Evolutionary conservation across 768 basidiomycete genomes (phyloP).

Genomic region (Auricularia sp.): DNA sequence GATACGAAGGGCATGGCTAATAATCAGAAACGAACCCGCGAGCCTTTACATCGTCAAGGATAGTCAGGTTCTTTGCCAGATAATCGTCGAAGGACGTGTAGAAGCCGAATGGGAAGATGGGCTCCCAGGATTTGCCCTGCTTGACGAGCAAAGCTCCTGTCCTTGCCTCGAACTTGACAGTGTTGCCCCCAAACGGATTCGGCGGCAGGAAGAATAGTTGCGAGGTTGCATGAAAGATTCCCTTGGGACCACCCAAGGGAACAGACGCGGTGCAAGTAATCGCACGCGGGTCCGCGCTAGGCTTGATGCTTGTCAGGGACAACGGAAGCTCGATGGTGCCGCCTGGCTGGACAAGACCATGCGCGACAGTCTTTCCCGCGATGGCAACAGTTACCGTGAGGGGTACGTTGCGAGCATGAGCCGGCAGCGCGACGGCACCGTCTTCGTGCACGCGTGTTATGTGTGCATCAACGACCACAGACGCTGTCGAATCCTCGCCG

Average conservation of each 20-base stretch:
- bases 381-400: neutral
- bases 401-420: neutral
- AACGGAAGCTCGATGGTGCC: neutral
- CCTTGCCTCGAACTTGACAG: slow-evolving; percentile 19
- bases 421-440: neutral
- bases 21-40: slow-evolving; percentile 37
- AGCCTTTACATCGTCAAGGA: slow-evolving; percentile 46
- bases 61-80: slow-evolving; percentile 40
- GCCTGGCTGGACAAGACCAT: neutral
- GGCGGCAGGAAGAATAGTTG: slow-evolving; percentile 30
- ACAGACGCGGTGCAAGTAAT: slow-evolving; percentile 16
- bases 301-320: neutral
- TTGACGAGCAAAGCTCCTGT: slow-evolving; percentile 16
- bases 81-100: slow-evolving; percentile 52
- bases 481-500: slow-evolving; percentile 36
- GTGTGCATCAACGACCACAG: slow-evolving; percentile 44
- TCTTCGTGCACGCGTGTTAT: slow-evolving; percentile 21
- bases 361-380: neutral
- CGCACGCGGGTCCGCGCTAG: slow-evolving; percentile 7
- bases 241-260: slow-evolving; percentile 12
- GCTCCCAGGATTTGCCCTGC: slow-evolving; percentile 15
- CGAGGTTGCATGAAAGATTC: slow-evolving; percentile 36
- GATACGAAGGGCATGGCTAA: neutral
- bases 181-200: slow-evolving; percentile 18
- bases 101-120: slow-evolving; percentile 62